phyloP scores from a whole-genome alignment of 2,329 filamentous ascomycete species.

The Penicillium hordei region DNA sequence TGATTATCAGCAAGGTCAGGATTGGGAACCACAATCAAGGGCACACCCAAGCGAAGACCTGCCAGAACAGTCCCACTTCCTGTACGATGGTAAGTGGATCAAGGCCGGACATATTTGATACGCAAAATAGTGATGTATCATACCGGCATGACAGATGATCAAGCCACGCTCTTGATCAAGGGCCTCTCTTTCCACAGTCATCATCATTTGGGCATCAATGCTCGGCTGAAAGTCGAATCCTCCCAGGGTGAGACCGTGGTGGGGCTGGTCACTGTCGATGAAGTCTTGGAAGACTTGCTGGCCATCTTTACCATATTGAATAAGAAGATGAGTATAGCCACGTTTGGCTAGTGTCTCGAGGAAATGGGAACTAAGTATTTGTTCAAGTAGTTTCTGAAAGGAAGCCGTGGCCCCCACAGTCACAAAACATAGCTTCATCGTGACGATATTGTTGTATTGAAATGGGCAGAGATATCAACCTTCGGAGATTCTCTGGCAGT shows the following conservation, averaged over 20 bases:
- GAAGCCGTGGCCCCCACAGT: slow-evolving; percentile 90
- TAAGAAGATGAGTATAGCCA: slow-evolving; percentile 68
- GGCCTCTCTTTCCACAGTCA: slow-evolving; percentile 49
- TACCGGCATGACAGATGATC: slow-evolving; percentile 88
- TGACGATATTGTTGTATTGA: not conserved
- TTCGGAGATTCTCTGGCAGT: not conserved
- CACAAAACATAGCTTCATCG: slow-evolving; percentile 66
- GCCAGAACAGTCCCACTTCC: slow-evolving; percentile 89
- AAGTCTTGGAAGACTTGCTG: slow-evolving; percentile 50
- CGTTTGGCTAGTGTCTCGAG: slow-evolving; percentile 58
- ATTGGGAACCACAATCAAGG: slow-evolving; percentile 90
- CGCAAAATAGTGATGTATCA: slow-evolving; percentile 23
- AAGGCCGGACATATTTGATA: not conserved
- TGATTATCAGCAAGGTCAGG: slow-evolving; percentile 80
- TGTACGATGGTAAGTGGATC: slow-evolving; percentile 39
- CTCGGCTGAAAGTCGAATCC: slow-evolving; percentile 68
- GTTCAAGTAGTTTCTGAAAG: slow-evolving; percentile 70
- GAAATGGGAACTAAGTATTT: slow-evolving; percentile 63
- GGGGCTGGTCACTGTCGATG: slow-evolving; percentile 18
- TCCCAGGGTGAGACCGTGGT: slow-evolving; percentile 52
- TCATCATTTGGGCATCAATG: slow-evolving; percentile 59
- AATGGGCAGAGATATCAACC: not conserved
- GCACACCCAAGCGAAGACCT: slow-evolving; percentile 69
- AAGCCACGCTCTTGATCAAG: slow-evolving; percentile 58
- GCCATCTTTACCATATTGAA: slow-evolving; percentile 78